Base-by-base conservation (phyloP, 371 early-diverging fungal genomes). In the Mycotypha africana region DNA sequence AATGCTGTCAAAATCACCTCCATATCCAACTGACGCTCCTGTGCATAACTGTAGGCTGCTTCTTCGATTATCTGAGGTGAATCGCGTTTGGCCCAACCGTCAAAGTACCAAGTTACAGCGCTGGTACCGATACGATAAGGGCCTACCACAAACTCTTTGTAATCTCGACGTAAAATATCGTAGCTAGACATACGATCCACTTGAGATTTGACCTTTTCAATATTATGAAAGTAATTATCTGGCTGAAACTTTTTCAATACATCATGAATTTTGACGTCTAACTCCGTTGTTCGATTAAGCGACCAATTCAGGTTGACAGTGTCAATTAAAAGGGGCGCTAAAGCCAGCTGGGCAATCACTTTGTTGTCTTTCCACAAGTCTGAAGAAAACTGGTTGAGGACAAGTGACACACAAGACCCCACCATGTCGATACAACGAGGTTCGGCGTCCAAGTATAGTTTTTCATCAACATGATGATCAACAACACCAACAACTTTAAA, bases 401-500 rank as follows among this genome's bases (percentile, higher is more conserved):
- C 79, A 6, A 86, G 58, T 2, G 79, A 69, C 4, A 82, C 70
- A 38, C 82, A 79, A 2, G 85, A 84, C 1, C 89, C 91, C 5
- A 79, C 79, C 38, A 65, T 53, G 24, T 70, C 63, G 32, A 91
- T 63, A 7, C 58, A 47, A 22, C 88, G 69, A 8, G 65, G 52
- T 8, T 57, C 24, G 0, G 44, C 47, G 16, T 70, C 54, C n/a
- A 20, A 21, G 42, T 81, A 78, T 6, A 59, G 41, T 3, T 53
- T 54, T 42, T 81, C 83, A 53, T 91, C 89, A 1, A 51, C 62
- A 50, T 91, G 91, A 49, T 91, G 91, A 59, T 91, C 91, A 9
- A 88, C 31, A 9, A 90, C 58, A 5, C 81, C 84, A 1, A 56
- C 49, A 5, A 90, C 80, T 11, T 51, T 55, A 16, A 56, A 35